Evolutionary conservation across 78 protist genomes (phyloP).

Genomic region (Isochrysis galbana): DNA sequence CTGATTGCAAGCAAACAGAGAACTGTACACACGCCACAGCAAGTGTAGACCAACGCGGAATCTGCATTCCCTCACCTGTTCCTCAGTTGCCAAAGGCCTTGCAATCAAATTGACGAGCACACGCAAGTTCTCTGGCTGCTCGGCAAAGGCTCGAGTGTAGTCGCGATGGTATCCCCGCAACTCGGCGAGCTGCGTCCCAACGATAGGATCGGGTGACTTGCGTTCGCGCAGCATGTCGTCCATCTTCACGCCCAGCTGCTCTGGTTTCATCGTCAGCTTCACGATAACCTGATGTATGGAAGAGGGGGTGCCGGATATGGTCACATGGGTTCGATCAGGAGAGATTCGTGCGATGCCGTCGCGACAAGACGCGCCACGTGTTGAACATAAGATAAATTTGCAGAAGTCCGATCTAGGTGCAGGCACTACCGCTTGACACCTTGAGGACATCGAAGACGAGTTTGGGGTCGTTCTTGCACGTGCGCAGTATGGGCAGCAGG

Average conservation of each 20-base stretch:
- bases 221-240: background rate
- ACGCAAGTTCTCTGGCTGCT: background rate
- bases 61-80: background rate
- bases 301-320: too few relatives aligned
- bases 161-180: background rate
- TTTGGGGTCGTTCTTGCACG: background rate
- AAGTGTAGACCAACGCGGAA: too few relatives aligned
- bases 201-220: background rate
- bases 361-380: too few relatives aligned
- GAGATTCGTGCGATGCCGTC: too few relatives aligned
- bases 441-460: background rate
- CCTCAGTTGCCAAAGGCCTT: background rate
- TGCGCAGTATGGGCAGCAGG: background rate
- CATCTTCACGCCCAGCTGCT: background rate
- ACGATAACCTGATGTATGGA: too few relatives aligned
- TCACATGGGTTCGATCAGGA: too few relatives aligned
- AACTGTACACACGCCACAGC: too few relatives aligned
- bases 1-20: too few relatives aligned
- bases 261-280: constrained; percentile 18
- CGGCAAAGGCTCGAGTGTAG: background rate
- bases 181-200: background rate
- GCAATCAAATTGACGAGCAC: background rate
- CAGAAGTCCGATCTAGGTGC: too few relatives aligned
- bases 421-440: too few relatives aligned
- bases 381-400: too few relatives aligned